phyloP scores from a whole-genome alignment of 257 asterid genomes.

The Nicotiana paniculata region DNA sequence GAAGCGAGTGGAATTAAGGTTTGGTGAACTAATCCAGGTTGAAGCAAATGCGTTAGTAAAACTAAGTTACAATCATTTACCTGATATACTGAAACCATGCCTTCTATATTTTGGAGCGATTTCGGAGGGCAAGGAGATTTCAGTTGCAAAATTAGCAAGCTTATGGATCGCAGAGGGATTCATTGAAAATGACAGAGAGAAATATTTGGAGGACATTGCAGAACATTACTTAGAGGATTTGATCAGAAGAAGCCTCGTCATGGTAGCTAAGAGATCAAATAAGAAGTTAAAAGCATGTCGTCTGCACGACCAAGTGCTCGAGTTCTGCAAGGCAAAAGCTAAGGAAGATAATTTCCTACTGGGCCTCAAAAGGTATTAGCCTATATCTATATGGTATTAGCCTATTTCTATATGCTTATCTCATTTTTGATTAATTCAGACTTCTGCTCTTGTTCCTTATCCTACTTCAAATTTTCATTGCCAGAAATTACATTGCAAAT shows the following conservation, averaged over 20 bases:
- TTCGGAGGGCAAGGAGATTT: slow-evolving; percentile 23
- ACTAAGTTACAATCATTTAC: slow-evolving; percentile 25
- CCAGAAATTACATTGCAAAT: neutral
- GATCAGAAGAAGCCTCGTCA: slow-evolving; percentile 18
- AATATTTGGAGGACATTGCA: slow-evolving; percentile 15
- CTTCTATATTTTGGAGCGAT: slow-evolving; percentile 17
- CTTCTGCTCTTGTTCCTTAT: too few relatives aligned
- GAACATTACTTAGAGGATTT: slow-evolving; percentile 23
- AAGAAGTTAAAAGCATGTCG: slow-evolving; percentile 25
- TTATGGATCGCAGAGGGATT: slow-evolving; percentile 30
- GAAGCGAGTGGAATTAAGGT: neutral
- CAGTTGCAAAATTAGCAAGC: slow-evolving; percentile 20
- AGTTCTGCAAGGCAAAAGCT: slow-evolving; percentile 20
- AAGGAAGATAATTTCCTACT: neutral
- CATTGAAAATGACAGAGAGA: neutral
- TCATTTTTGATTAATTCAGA: neutral
- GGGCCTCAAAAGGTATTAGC: neutral
- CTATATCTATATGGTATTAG: too few relatives aligned
- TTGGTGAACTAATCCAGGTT: neutral
- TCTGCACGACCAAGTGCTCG: slow-evolving; percentile 16
- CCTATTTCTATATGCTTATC: too few relatives aligned
- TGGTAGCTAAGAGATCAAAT: slow-evolving; percentile 8
- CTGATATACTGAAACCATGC: slow-evolving; percentile 17
- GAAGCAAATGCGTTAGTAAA: neutral
- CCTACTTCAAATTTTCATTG: neutral